Evolutionary conservation across 768 basidiomycete species (phyloP).

Genomic region (Leccinum truebloodii): DNA sequence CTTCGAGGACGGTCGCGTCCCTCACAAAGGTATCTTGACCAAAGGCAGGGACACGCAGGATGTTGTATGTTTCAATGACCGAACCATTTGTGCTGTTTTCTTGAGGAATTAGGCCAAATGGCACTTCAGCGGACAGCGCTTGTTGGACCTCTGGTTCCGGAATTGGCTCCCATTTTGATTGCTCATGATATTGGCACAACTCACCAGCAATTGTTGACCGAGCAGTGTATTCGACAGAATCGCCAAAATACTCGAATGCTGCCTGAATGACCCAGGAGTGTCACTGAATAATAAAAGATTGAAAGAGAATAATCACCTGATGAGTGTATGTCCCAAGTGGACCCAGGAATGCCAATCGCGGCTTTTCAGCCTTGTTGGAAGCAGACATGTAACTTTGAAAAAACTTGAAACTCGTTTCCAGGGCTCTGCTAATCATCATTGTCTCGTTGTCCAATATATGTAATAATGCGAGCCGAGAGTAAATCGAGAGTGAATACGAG

Average conservation of each 20-base stretch:
- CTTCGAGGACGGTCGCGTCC: conserved; percentile 57
- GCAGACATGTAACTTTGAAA: conserved; percentile 13
- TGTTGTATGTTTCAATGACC: conserved; percentile 75
- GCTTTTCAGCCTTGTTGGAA: conserved; percentile 14
- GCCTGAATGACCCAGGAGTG: conserved; percentile 35
- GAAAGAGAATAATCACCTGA: conserved; percentile 40
- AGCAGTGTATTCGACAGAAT: conserved; percentile 44
- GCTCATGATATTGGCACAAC: conserved; percentile 6
- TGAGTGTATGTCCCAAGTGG: conserved; percentile 75
- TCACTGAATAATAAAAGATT: conserved; percentile 22
- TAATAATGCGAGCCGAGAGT: background rate
- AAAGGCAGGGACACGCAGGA: conserved; percentile 45
- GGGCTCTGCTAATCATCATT: conserved; percentile 9
- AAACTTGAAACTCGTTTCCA: conserved; percentile 8
- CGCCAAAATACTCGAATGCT: conserved; percentile 47
- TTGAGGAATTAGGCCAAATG: conserved; percentile 71
- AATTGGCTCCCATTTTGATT: background rate
- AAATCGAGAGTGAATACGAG: background rate
- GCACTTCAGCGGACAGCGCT: conserved; percentile 43
- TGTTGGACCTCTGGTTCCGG: conserved; percentile 55
- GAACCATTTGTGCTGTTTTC: conserved; percentile 77
- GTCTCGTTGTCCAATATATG: background rate
- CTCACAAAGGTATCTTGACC: conserved; percentile 51
- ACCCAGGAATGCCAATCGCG: conserved; percentile 56
- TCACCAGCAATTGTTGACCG: conserved; percentile 42